Evolutionary conservation across 352 stramenopile species (phyloP).

Genomic region (Hyaloperonospora brassicae): DNA sequence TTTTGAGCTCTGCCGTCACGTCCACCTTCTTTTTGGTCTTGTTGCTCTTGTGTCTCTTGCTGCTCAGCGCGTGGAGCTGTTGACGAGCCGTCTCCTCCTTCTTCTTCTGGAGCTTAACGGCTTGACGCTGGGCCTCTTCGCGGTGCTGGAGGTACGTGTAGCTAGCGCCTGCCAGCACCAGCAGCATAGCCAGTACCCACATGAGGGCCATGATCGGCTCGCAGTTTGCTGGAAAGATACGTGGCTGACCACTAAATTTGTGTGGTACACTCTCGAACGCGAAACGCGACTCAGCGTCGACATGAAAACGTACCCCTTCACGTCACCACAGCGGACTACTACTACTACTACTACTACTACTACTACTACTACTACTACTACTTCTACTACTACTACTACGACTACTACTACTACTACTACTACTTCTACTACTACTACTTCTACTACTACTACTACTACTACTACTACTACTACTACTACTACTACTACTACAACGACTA

Average conservation of each 20-base stretch:
- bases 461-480: no score
- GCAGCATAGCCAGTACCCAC: constrained; percentile 52
- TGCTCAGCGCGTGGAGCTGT: constrained; percentile 32
- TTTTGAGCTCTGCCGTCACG: constrained; percentile 66
- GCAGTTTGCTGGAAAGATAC: background rate
- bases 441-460: no score
- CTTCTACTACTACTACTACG: no score
- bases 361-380: no score
- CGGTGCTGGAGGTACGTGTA: constrained; percentile 59
- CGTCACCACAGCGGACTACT: no score
- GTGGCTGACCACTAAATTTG: constrained; percentile 3
- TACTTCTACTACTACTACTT: no score
- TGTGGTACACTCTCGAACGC: background rate
- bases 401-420: no score
- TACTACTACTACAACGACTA: no score
- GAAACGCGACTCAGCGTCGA: no score
- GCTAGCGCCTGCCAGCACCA: constrained; percentile 41
- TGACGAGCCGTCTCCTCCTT: constrained; percentile 45
- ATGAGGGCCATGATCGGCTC: constrained; percentile 21
- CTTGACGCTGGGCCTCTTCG: constrained; percentile 36
- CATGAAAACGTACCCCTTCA: no score
- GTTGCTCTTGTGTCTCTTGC: constrained; percentile 47
- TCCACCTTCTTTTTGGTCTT: constrained; percentile 63
- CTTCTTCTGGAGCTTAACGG: constrained; percentile 32
- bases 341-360: no score